A percentile compares a stretch with the other conserved stretches of the same genome.
Evolutionary conservation across 2,329 filamentous ascomycete genomes (phyloP).

Genomic region (Verticillium nonalfalfae): DNA sequence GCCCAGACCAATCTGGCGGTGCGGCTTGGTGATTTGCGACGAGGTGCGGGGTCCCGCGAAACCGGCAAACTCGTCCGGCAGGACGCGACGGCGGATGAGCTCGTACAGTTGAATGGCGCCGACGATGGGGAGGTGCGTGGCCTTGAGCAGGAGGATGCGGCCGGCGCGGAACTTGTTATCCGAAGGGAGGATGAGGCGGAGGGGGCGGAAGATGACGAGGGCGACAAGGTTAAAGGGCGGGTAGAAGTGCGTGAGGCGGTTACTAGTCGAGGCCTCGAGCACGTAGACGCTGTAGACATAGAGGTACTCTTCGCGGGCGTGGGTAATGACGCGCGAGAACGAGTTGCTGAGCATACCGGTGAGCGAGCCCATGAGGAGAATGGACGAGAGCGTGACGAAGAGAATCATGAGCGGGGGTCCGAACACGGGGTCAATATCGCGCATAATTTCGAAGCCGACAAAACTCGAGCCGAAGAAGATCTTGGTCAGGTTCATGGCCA

Average conservation of each 20-base stretch:
- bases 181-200: conserved; percentile 61
- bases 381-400: conserved; percentile 72
- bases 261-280: conserved; percentile 60
- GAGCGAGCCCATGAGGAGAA: conserved; percentile 71
- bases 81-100: conserved; percentile 32
- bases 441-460: conserved; percentile 66
- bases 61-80: conserved; percentile 36
- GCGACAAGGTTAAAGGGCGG: conserved; percentile 71
- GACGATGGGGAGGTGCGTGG: conserved; percentile 62
- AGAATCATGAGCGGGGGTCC: conserved; percentile 60
- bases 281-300: conserved; percentile 67
- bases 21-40: conserved; percentile 14
- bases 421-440: conserved; percentile 51
- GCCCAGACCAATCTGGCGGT: conserved; percentile 11
- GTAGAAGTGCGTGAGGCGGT: conserved; percentile 61
- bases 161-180: conserved; percentile 55
- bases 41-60: conserved; percentile 38
- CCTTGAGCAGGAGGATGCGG: conserved; percentile 56
- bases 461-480: conserved; percentile 76
- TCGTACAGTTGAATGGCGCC: conserved; percentile 65
- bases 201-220: conserved; percentile 63
- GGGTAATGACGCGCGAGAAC: conserved; percentile 58
- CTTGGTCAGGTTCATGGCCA: conserved; percentile 72
- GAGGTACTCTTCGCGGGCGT: conserved; percentile 68
- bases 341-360: conserved; percentile 75